Conservation (phyloP, 2,329 filamentous ascomycete genomes). For the Sporothrix sp. region DNA sequence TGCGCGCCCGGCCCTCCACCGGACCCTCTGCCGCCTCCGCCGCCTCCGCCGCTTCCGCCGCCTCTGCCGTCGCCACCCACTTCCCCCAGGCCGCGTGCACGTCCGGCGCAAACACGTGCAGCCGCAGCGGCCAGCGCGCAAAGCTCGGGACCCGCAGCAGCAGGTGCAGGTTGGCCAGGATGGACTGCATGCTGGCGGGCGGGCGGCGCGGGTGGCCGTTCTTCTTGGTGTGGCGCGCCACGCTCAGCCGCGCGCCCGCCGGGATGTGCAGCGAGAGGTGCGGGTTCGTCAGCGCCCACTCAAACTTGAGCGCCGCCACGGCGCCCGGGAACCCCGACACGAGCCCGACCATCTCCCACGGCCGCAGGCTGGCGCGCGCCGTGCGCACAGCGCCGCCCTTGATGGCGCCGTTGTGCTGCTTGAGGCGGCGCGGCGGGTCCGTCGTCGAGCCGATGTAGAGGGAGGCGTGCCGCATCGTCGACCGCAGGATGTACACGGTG, state of each 20-base stretch:
- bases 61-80: no score
- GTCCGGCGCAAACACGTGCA: conserved; percentile 69
- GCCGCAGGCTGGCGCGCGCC: conserved; percentile 54
- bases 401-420: conserved; percentile 80
- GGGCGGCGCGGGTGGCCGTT: conserved; percentile 49
- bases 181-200: conserved; percentile 50
- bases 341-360: conserved; percentile 85
- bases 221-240: conserved; percentile 40
- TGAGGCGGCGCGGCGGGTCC: conserved; percentile 71
- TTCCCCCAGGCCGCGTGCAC: conserved; percentile 59
- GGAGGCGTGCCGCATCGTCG: conserved; percentile 58
- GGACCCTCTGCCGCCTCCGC: no score
- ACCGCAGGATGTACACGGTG: conserved; percentile 85
- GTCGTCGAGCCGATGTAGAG: conserved; percentile 91
- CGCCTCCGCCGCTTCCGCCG: no score
- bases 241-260: conserved; percentile 46
- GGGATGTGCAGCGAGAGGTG: conserved; percentile 73
- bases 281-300: conserved; percentile 88
- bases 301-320: conserved; percentile 84
- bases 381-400: conserved; percentile 78
- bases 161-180: conserved; percentile 72
- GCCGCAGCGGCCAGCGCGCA: conserved; percentile 65
- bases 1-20: no score
- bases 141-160: conserved; percentile 75
- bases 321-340: conserved; percentile 84